Conservation (phyloP, 108 stramenopile genomes). For the Cylindrotheca closterium region DNA sequence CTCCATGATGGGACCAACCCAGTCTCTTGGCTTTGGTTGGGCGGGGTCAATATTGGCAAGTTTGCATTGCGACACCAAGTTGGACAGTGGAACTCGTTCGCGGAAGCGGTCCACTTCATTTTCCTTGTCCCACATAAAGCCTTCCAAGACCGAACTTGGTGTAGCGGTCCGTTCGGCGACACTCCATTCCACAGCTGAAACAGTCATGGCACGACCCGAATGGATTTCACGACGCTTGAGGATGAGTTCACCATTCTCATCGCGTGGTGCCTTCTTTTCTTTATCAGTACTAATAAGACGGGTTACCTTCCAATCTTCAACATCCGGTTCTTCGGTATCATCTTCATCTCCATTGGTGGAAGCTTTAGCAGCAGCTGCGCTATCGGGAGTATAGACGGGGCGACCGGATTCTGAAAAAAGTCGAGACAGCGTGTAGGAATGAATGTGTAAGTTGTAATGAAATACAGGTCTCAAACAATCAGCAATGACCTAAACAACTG, state of each 20-base stretch:
- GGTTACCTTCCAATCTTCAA: conserved; percentile 34
- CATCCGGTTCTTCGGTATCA: conserved; percentile 28
- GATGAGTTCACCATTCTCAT: conserved; percentile 74
- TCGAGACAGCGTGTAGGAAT: neutral
- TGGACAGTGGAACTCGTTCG: conserved; percentile 76
- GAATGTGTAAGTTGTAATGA: neutral
- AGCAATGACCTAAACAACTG: neutral
- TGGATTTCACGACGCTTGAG: conserved; percentile 76
- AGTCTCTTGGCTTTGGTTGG: conserved; percentile 75
- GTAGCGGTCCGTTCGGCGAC: conserved; percentile 83
- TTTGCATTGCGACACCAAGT: conserved; percentile 71
- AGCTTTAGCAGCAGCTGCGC: conserved; percentile 30
- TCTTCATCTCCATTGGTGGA: conserved; percentile 33
- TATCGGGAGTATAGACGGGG: conserved; percentile 62
- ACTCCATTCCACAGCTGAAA: conserved; percentile 85
- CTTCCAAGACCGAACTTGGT: conserved; percentile 71
- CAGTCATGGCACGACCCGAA: conserved; percentile 79
- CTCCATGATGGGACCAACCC: conserved; percentile 64
- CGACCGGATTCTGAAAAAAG: conserved; percentile 45
- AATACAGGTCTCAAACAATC: neutral
- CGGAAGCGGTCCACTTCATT: conserved; percentile 84
- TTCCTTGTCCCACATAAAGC: conserved; percentile 92
- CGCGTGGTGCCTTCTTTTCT: conserved; percentile 57
- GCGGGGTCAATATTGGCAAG: conserved; percentile 52
- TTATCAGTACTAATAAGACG: conserved; percentile 16